Percentiles rank a stretch among this genome's conserved stretches.
Conservation (phyloP, 148 eudicot genomes). For the Cornus kousa region DNA sequence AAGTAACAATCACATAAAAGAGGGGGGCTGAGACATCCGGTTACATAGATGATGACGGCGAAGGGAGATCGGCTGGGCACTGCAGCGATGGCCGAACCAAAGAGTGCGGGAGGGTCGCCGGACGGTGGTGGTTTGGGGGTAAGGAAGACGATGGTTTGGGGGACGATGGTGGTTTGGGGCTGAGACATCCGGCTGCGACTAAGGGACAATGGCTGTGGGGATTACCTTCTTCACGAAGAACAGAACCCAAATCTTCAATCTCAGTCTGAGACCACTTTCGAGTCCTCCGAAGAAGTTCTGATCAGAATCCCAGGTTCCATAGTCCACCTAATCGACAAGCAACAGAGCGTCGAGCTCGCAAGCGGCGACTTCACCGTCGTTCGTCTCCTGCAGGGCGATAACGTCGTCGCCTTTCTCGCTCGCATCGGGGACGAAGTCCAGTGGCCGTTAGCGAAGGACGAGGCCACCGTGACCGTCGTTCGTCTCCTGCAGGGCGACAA, state of each 20-base stretch:
- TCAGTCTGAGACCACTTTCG: conserved; percentile 8
- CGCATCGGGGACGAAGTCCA: conserved; percentile 66
- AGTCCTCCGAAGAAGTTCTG: conserved; percentile 54
- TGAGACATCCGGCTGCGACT: too few relatives aligned
- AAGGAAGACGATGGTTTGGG: too few relatives aligned
- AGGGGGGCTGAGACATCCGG: too few relatives aligned
- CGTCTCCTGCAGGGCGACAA: conserved; percentile 56
- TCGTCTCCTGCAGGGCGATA: conserved; percentile 54
- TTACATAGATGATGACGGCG: too few relatives aligned
- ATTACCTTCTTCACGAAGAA: too few relatives aligned
- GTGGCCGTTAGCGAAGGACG: conserved; percentile 84
- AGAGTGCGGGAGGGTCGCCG: too few relatives aligned
- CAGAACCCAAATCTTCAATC: conserved; percentile 12
- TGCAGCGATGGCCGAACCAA: too few relatives aligned
- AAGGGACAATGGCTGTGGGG: too few relatives aligned
- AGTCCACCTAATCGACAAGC: conserved; percentile 64
- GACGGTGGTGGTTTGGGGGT: too few relatives aligned
- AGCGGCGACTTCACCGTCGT: conserved; percentile 54
- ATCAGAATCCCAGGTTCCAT: conserved; percentile 50
- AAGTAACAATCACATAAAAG: too few relatives aligned
- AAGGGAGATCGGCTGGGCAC: too few relatives aligned
- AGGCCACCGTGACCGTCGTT: conserved; percentile 46
- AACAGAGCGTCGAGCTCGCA: conserved; percentile 69
- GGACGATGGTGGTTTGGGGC: too few relatives aligned
- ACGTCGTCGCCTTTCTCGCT: conserved; percentile 61